Base-by-base conservation (phyloP, 2,329 filamentous ascomycete species). In the Sporothrix globosa region DNA sequence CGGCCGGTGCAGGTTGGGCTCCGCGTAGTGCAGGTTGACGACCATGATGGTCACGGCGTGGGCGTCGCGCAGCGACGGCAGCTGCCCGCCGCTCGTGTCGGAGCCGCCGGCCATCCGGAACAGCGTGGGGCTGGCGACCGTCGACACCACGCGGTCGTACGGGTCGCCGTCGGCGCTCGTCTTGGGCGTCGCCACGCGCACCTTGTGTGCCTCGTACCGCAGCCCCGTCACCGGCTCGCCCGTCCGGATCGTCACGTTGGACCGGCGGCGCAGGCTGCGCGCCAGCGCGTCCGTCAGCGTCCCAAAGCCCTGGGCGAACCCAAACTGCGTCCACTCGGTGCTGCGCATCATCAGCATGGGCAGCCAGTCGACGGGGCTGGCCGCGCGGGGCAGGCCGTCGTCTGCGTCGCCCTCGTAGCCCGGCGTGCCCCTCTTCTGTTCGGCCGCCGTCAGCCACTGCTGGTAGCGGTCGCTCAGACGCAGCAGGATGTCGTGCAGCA, bases 21-120 rank as follows among this genome's bases (percentile, higher is more conserved):
- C 83, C 1, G 85, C 82, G 79, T 91, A 99, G 85, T 91, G 97
- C 63, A 99, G 84, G 80, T 97, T 97, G 72, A 99, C 91, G 2
- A 94, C 92, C 89, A 94, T 94, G 74, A 97, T 93, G 44, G 90
- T 94, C 41, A 95, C 91, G 48, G 90, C 87, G 68, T 87, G 85
- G 19, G 87, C 86, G 56, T 85, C 77, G 21, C 78, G 77, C 13
- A 91, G 83, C 44, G 83, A 78, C 5, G 84, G 82, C 6, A 89
- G 81, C 50, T 65, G 44, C 10, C 77, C 73, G 56, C 76, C 74
- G 39, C 75, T 71, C 60, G 81, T 79, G 9, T 14, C 56, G 14
- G 60, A 5, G 6, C 77, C 73, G 53, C 76, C 74, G 34, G 81
- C 79, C 19, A 87, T 81, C 1, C 44, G 39, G 69, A 68, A 58